Base-by-base conservation (phyloP, 148 eudicot species). In the Amaranthus palmeri region DNA sequence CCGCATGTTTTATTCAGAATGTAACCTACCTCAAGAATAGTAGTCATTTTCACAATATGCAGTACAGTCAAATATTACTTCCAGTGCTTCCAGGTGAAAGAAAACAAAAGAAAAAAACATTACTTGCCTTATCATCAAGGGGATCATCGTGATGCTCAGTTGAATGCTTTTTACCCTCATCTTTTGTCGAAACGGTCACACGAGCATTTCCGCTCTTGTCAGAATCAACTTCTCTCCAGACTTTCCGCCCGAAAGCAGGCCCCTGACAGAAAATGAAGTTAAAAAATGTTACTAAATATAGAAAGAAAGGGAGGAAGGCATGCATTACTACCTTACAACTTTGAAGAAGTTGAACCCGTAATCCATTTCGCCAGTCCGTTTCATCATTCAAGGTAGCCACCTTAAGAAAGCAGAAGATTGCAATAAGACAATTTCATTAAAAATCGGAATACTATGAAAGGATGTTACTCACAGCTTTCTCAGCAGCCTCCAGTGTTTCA, bases 281-380 rank as follows among this genome's bases (percentile, higher is more conserved):
- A 46, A 46, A 68, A 67, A 43, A 59, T 13, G 10, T 36, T 44
- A 25, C 36, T 25, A 25, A 54, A 44, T 8, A 13, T 25, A 25
- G 47, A 50, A 51, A 7, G 45, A 59, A 14, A 9, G 15, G 12
- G 43, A 15, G 10, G 12, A 48, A 44, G 7, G 53, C 49, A 45
- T 52, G 45, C 10, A 18, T 9, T 36, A 75, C 36, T 81, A 89
- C 97, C 90, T 46, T 65, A 80, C 71, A 83, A 73, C 86, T 91
- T 18, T 68, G 68, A 74, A 91, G 91, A 84, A 82, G 93, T 85
- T 88, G 93, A 74, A 93, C 97, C 67, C 93, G 88, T 83, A 93
- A 80, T 66, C 96, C 98, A 85, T 81, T 79, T 78, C 98, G 86
- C 98, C 98, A 93, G 71, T 95, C 92, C 41, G 87, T 90, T 67